phyloP scores from a whole-genome alignment of 345 rosid species.

The Aquilaria malaccensis region DNA sequence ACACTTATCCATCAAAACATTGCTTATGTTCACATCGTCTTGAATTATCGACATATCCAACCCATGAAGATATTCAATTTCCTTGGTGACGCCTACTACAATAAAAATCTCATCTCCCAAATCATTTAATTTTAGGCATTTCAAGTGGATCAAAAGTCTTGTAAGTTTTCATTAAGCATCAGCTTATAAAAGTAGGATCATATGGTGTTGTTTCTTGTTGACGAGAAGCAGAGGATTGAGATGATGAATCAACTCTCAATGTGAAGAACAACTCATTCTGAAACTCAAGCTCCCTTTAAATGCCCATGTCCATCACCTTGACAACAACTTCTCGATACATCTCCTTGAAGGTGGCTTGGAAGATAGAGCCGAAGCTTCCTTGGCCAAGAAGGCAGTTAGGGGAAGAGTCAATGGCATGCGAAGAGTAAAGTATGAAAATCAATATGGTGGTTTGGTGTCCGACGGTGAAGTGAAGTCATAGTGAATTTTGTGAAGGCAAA shows the following conservation, averaged over 20 bases:
- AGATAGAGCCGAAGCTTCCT: conserved; percentile 83
- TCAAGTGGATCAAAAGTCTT: conserved; percentile 68
- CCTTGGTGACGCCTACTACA: conserved; percentile 63
- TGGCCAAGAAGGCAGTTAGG: conserved; percentile 53
- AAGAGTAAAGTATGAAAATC: conserved; percentile 50
- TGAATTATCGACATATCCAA: conserved; percentile 30
- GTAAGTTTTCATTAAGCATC: conserved; percentile 77
- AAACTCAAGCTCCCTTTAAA: conserved; percentile 90
- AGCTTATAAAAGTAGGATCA: conserved; percentile 72
- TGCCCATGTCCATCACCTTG: conserved; percentile 87
- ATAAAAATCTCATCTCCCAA: conserved; percentile 57
- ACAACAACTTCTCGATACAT: conserved; percentile 44
- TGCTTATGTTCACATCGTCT: conserved; percentile 86
- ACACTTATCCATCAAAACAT: conserved; percentile 55
- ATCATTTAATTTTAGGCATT: conserved; percentile 54
- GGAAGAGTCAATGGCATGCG: conserved; percentile 49
- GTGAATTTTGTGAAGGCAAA: conserved; percentile 50
- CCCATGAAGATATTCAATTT: conserved; percentile 56
- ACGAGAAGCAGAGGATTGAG: conserved; percentile 73
- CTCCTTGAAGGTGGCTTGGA: conserved; percentile 34
- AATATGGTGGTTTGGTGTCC: conserved; percentile 38
- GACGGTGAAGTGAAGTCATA: conserved; percentile 41
- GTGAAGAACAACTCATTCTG: conserved; percentile 46
- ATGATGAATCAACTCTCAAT: conserved; percentile 40
- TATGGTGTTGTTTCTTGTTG: conserved; percentile 47